Conservation (phyloP, 2,329 filamentous ascomycete genomes). For the Acrocalymma vagum region DNA sequence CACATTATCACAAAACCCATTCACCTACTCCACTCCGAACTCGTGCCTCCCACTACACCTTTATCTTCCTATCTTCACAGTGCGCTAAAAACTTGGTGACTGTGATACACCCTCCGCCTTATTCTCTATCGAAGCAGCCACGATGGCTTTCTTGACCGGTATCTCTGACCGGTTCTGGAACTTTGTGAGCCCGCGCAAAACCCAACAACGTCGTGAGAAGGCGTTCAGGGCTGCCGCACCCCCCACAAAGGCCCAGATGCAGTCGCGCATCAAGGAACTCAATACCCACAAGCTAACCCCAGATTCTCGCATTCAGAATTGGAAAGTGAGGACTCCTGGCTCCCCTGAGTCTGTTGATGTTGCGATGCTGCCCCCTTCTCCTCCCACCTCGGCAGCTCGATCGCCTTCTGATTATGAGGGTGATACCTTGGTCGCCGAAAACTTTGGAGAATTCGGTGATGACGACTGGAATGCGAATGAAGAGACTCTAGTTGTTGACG, state of each 20-base stretch:
- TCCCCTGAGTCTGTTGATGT: constrained; percentile 26
- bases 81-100: too few species aligned
- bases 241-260: constrained; percentile 18
- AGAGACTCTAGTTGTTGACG: constrained; percentile 44
- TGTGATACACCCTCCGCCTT: neutral
- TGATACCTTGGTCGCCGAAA: constrained; percentile 34
- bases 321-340: constrained; percentile 33
- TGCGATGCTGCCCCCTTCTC: constrained; percentile 38
- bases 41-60: neutral
- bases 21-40: too few species aligned
- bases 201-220: constrained; percentile 44
- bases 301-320: constrained; percentile 29
- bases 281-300: constrained; percentile 49
- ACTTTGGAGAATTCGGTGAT: constrained; percentile 14
- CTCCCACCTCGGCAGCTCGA: constrained; percentile 31
- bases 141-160: constrained; percentile 41
- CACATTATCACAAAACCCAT: too few species aligned
- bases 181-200: constrained; percentile 53
- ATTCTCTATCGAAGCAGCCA: constrained; percentile 2
- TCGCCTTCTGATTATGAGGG: constrained; percentile 39
- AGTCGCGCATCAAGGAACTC: constrained; percentile 11
- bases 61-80: neutral
- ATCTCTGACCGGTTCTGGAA: constrained; percentile 51
- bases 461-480: constrained; percentile 46
- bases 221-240: constrained; percentile 46